phyloP scores from a whole-genome alignment of 2,329 filamentous ascomycete species.

The Trichoderma pleuroti region DNA sequence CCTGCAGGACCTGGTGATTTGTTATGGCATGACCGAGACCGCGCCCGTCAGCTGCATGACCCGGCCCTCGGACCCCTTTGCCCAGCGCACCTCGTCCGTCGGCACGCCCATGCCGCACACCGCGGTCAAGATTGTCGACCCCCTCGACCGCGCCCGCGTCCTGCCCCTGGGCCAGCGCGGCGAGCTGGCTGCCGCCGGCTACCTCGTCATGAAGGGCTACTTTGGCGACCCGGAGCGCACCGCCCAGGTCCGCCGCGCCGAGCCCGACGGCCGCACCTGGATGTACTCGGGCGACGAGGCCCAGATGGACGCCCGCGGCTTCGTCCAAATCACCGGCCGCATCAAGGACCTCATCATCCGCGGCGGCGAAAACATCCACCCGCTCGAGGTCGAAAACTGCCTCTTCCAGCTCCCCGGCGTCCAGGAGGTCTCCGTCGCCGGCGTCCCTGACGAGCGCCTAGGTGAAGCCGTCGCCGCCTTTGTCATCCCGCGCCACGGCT shows the following conservation, averaged over 20 bases:
- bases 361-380: slow-evolving; percentile 94
- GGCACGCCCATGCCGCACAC: slow-evolving; percentile 85
- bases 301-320: slow-evolving; percentile 76
- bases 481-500: slow-evolving; percentile 51
- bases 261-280: slow-evolving; percentile 57
- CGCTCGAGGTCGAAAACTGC: slow-evolving; percentile 86
- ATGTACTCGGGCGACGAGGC: slow-evolving; percentile 95
- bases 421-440: slow-evolving; percentile 76
- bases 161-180: slow-evolving; percentile 66
- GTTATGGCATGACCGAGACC: slow-evolving; percentile 96
- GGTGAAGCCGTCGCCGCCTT: slow-evolving; percentile 88
- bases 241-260: slow-evolving; percentile 55
- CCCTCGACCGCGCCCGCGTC: slow-evolving; percentile 54
- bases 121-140: slow-evolving; percentile 68
- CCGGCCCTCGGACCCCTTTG: slow-evolving; percentile 67
- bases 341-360: slow-evolving; percentile 96
- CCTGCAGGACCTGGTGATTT: slow-evolving; percentile 79
- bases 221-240: slow-evolving; percentile 72
- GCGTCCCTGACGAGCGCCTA: slow-evolving; percentile 74
- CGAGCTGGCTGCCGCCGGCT: slow-evolving; percentile 80
- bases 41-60: slow-evolving; percentile 79
- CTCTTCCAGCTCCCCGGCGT: slow-evolving; percentile 70
- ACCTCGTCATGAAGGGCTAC: slow-evolving; percentile 88
- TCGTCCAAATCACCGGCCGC: slow-evolving; percentile 81
- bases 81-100: slow-evolving; percentile 70